Evolutionary conservation across 306 rosid species (phyloP).

Genomic region (Dryas octopetala): DNA sequence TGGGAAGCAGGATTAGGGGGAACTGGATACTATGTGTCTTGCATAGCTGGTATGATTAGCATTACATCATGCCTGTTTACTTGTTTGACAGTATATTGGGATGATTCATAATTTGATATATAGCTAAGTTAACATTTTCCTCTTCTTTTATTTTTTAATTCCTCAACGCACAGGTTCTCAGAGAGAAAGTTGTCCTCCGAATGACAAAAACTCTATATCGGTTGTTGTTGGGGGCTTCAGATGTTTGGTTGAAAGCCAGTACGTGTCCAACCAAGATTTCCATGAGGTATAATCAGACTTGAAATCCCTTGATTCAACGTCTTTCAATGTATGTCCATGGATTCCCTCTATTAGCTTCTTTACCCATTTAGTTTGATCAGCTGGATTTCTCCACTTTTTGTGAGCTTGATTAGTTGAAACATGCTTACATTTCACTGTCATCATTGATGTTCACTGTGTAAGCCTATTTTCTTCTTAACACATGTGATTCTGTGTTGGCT

Average conservation of each 20-base stretch:
- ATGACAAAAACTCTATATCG: slow-evolving; percentile 41
- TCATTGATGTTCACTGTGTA: not conserved
- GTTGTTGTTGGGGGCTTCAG: slow-evolving; percentile 65
- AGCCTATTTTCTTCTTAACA: not conserved
- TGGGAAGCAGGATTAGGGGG: slow-evolving; percentile 82
- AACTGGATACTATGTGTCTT: slow-evolving; percentile 84
- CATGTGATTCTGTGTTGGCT: not conserved
- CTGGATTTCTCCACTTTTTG: not conserved
- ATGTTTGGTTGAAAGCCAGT: slow-evolving; percentile 62
- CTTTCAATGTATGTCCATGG: not conserved
- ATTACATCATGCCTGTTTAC: slow-evolving; percentile 13
- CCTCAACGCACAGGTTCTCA: slow-evolving; percentile 44
- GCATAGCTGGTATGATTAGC: slow-evolving; percentile 63
- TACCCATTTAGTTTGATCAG: not conserved
- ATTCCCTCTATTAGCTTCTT: not conserved
- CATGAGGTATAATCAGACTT: slow-evolving; percentile 59
- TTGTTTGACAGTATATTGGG: not conserved
- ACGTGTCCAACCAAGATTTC: slow-evolving; percentile 83
- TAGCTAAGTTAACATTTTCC: not conserved
- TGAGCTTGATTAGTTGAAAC: not conserved
- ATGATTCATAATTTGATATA: no score
- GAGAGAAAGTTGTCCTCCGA: slow-evolving; percentile 34
- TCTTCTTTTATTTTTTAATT: not conserved
- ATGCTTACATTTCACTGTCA: not conserved
- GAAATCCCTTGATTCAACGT: not conserved